phyloP scores from a whole-genome alignment of 2,329 filamentous ascomycete genomes.

The Epicoccum sorghinum region DNA sequence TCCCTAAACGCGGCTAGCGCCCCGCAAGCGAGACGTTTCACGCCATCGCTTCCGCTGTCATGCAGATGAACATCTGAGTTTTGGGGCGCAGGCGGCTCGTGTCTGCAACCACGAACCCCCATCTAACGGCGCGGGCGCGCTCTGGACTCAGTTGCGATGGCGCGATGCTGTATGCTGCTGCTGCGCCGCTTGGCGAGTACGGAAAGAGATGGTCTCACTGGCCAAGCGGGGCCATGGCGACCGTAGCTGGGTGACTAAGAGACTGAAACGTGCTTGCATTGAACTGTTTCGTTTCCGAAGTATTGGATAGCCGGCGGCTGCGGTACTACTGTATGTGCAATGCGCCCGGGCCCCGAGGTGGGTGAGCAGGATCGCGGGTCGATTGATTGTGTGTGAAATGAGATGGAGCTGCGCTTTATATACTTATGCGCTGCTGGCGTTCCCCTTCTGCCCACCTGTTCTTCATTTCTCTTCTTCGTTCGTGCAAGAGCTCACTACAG shows the following conservation, averaged over 20 bases:
- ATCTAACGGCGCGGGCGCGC: background rate
- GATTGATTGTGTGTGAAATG: slow-evolving; percentile 12
- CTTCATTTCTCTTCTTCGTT: slow-evolving; percentile 1
- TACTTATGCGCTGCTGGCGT: slow-evolving; percentile 5
- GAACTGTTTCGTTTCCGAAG: slow-evolving; percentile 23
- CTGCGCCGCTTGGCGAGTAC: slow-evolving; percentile 28
- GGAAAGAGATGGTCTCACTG: slow-evolving; percentile 18
- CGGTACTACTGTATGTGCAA: background rate
- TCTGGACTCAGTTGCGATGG: slow-evolving; percentile 2
- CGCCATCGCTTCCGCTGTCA: slow-evolving; percentile 22
- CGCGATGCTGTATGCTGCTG: slow-evolving; percentile 9
- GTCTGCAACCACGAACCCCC: slow-evolving; percentile 6
- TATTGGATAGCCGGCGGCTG: slow-evolving; percentile 23
- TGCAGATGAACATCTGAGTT: slow-evolving; percentile 7
- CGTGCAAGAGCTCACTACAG: slow-evolving; percentile 18
- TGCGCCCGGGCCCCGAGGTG: slow-evolving; percentile 10
- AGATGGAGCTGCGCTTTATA: slow-evolving; percentile 10
- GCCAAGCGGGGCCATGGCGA: slow-evolving; percentile 24
- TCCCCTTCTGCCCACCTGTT: background rate
- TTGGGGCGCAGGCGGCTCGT: slow-evolving; percentile 17
- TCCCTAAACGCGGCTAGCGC: slow-evolving; percentile 12
- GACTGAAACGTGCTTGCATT: slow-evolving; percentile 19
- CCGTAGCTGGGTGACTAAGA: slow-evolving; percentile 15
- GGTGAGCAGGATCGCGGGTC: slow-evolving; percentile 13
- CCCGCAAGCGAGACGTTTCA: slow-evolving; percentile 26